These are phyloP conservation scores for Aspergillus asperescens DNA, from an alignment of 495 filamentous ascomycete genomes.

Conservation along the genomic window DNA sequence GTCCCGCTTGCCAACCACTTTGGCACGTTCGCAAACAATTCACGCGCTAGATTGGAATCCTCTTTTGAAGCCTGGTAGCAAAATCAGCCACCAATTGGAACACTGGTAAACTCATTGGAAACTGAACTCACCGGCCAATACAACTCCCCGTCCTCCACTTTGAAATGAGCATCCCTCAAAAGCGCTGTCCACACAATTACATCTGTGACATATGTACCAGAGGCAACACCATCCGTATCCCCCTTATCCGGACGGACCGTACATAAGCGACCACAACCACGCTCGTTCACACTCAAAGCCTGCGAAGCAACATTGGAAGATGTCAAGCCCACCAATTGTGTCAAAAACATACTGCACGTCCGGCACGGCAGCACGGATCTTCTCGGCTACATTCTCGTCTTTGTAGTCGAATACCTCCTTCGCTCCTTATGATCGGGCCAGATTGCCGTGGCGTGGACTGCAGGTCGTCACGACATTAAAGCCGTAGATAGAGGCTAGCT, in stretches of 20 bases:
- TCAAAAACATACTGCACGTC: conserved; percentile 23
- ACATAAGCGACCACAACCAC: conserved; percentile 24
- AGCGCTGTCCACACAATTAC: background rate
- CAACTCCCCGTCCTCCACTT: too few relatives aligned
- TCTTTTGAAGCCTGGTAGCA: conserved; percentile 19
- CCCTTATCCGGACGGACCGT: conserved; percentile 31
- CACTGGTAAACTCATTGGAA: background rate
- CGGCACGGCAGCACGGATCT: conserved; percentile 16
- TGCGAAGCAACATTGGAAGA: conserved; percentile 20
- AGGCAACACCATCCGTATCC: conserved; percentile 22
- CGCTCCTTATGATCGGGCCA: conserved; percentile 46
- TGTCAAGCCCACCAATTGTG: conserved; percentile 22
- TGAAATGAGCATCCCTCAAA: conserved; percentile 30
- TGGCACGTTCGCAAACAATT: conserved; percentile 28
- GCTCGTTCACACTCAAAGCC: conserved; percentile 2
- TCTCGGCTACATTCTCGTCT: conserved; percentile 16
- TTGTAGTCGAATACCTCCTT: conserved; percentile 50
- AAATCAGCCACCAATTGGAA: background rate
- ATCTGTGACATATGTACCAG: background rate
- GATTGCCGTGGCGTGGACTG: conserved; percentile 44
- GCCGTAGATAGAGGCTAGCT: conserved; percentile 22
- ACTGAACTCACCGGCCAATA: conserved; percentile 22
- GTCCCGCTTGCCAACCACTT: conserved; percentile 21
- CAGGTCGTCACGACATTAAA: conserved; percentile 44
- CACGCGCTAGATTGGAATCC: conserved; percentile 20